Evolutionary conservation across 1,284 basidiomycete species (phyloP).

Genomic region (Bondarzewia mesenterica): DNA sequence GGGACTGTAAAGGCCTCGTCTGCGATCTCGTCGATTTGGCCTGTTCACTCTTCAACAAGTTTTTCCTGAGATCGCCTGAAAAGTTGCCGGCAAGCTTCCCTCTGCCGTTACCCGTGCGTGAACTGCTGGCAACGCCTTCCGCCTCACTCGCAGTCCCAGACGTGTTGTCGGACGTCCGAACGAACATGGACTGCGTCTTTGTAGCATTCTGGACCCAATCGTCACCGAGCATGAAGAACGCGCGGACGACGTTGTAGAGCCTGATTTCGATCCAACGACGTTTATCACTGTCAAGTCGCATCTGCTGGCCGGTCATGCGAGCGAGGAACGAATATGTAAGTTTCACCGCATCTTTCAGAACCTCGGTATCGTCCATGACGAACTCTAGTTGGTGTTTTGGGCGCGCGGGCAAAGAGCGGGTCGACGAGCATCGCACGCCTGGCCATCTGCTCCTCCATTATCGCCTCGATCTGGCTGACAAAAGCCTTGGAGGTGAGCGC

Average conservation of each 20-base stretch:
- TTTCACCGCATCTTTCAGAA: slow-evolving; percentile 84
- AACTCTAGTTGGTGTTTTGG: slow-evolving; percentile 79
- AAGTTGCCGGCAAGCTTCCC: slow-evolving; percentile 28
- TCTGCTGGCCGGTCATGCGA: slow-evolving; percentile 81
- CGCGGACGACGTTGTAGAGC: slow-evolving; percentile 70
- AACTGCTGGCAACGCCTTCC: slow-evolving; percentile 34
- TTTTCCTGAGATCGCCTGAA: slow-evolving; percentile 63
- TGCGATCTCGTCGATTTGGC: slow-evolving; percentile 59
- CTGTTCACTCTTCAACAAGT: slow-evolving; percentile 69
- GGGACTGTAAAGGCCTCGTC: slow-evolving; percentile 18
- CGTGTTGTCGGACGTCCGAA: slow-evolving; percentile 46
- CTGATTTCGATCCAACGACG: slow-evolving; percentile 81
- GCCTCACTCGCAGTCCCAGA: slow-evolving; percentile 39
- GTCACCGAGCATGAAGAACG: slow-evolving; percentile 67
- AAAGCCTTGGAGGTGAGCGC: slow-evolving; percentile 78
- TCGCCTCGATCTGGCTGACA: slow-evolving; percentile 84
- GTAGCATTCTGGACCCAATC: slow-evolving; percentile 38
- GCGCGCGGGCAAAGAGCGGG: slow-evolving; percentile 61
- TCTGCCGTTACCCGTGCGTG: slow-evolving; percentile 29
- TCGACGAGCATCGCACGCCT: slow-evolving; percentile 72
- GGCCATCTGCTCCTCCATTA: slow-evolving; percentile 80
- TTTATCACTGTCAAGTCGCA: slow-evolving; percentile 65
- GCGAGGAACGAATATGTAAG: slow-evolving; percentile 89
- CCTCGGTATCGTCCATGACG: slow-evolving; percentile 66
- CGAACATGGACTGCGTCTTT: slow-evolving; percentile 37